These are phyloP conservation scores for Verticillium tricorpus DNA, from an alignment of 2,329 filamentous ascomycete genomes.

Conservation along the genomic window DNA sequence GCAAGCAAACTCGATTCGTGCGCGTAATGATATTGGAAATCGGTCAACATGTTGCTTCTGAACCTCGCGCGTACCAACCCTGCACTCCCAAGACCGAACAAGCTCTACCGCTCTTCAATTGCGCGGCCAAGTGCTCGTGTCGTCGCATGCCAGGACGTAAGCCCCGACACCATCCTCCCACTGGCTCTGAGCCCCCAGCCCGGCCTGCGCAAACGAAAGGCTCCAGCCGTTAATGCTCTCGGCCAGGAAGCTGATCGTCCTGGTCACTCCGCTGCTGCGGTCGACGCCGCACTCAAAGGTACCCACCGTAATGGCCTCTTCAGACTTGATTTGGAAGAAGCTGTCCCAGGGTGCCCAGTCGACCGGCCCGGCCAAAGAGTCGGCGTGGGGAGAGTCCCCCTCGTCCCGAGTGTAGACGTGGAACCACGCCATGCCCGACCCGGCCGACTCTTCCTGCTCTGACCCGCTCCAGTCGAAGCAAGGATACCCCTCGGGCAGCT, in stretches of 20 bases:
- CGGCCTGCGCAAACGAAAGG: not conserved
- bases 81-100: not conserved
- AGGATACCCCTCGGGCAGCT: not conserved
- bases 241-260: constrained; percentile 1
- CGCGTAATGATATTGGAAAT: too few relatives aligned
- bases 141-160: not conserved
- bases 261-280: not conserved
- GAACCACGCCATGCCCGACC: not conserved
- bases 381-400: not conserved
- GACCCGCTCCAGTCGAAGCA: constrained; percentile 1
- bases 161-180: not conserved
- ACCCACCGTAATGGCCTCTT: not conserved
- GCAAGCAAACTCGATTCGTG: too few relatives aligned
- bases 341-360: not conserved
- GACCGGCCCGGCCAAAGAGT: not conserved
- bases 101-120: not conserved
- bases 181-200: not conserved
- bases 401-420: constrained; percentile 1
- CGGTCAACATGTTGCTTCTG: too few relatives aligned
- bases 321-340: not conserved
- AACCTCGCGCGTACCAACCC: too few relatives aligned
- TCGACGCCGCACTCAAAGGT: constrained; percentile 1
- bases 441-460: not conserved
- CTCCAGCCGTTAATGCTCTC: not conserved
- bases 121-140: not conserved